Conservation (phyloP, 2,329 filamentous ascomycete genomes). For the Alternaria gansuensis region DNA sequence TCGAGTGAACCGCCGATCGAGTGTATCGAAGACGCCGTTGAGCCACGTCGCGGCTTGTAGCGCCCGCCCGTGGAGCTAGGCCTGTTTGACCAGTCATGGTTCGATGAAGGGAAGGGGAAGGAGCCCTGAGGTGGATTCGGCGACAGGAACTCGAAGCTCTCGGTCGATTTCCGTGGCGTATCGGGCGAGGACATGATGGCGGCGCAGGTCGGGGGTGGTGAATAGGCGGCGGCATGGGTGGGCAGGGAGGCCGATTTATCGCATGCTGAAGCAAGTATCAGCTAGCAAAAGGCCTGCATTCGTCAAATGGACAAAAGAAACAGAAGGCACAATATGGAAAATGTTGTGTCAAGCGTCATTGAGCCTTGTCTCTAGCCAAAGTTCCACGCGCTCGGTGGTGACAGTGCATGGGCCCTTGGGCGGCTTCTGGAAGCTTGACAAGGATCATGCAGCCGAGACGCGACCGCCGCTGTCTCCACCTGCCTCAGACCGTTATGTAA, state of each 20-base stretch:
- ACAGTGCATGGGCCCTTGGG: conserved; percentile 18
- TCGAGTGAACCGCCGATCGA: conserved; percentile 88
- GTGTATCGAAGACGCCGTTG: conserved; percentile 85
- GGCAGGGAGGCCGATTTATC: conserved; percentile 24
- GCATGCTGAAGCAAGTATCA: conserved; percentile 16
- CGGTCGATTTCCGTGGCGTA: conserved; percentile 57
- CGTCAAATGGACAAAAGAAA: neutral
- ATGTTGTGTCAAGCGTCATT: conserved; percentile 10
- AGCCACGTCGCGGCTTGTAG: conserved; percentile 73
- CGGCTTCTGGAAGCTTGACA: conserved; percentile 18
- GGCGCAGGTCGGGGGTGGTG: conserved; percentile 39
- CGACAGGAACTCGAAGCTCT: conserved; percentile 60
- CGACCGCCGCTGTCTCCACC: conserved; percentile 15
- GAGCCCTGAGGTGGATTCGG: conserved; percentile 53
- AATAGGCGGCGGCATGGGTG: conserved; percentile 50
- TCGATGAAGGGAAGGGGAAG: conserved; percentile 66
- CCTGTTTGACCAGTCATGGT: conserved; percentile 63
- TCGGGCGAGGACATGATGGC: conserved; percentile 53
- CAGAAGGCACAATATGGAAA: conserved; percentile 2
- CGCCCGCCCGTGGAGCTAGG: conserved; percentile 58
- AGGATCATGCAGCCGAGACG: conserved; percentile 20
- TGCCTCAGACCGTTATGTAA: conserved; percentile 12
- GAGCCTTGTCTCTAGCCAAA: conserved; percentile 10
- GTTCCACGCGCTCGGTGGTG: conserved; percentile 22
- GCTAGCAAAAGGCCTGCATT: neutral